Base-by-base conservation (phyloP, 345 rosid species). In the Populus pruinosa region DNA sequence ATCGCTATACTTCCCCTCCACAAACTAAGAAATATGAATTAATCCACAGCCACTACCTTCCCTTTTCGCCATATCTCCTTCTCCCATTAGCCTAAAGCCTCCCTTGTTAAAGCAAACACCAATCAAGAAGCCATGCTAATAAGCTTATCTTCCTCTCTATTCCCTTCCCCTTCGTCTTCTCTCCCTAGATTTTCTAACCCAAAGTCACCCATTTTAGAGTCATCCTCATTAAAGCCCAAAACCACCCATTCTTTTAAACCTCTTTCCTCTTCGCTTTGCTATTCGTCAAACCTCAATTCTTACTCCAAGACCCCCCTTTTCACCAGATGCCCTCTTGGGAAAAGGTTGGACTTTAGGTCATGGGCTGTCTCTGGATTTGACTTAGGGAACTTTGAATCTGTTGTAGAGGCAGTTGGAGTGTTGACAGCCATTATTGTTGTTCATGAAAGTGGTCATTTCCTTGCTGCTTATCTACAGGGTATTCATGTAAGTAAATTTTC, bases 401-500 rank as follows among this genome's bases (percentile, higher is more conserved):
- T 90, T 75, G 44, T 95, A 9, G 94, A 95, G 78, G 98, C 98
- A 27, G 91, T 83, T 43, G 91, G 89, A 17, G 93, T 95, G 61
- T 86, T 95, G 80, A 93, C 99, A 0, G 90, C 98, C 63, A 95
- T 95, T 69, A 88, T 95, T 67, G 86, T 95, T 63, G 99, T 92
- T 53, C 99, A 93, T 35, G 99, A 93, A 70, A 83, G 89, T 35
- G 98, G 98, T 73, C 99, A 95, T 76, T 96, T 95, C 76, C 88
- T 96, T 8, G 99, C 99, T 59, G 98, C 99, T 67, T 81, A 72
- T 81, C 97, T 95, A 4, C 99, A 96, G 76, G 99, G 99, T 49
- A 96, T 95, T 55, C 99, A 89, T 86, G 97, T 96, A 76, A 96
- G 98, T 89, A 93, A 96, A 83, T 96, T 96, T 83, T 90, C 99